Conservation (phyloP, 2,329 filamentous ascomycete genomes). For the Phialocephala sp. region DNA sequence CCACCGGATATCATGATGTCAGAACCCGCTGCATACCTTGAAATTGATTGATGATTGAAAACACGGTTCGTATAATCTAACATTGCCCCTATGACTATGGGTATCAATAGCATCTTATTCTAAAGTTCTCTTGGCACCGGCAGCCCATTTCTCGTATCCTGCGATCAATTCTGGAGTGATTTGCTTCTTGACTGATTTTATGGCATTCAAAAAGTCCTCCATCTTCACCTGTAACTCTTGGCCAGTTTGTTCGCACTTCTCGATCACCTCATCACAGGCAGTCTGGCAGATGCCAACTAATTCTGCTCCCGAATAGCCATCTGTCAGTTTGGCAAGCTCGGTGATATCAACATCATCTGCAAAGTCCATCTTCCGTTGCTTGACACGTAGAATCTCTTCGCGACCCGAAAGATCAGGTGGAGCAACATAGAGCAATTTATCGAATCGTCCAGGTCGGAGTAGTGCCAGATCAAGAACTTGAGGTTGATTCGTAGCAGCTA, state of each 20-base stretch:
- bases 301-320: constrained; percentile 87
- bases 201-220: constrained; percentile 52
- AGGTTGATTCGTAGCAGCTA: constrained; percentile 91
- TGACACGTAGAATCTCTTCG: constrained; percentile 75
- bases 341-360: constrained; percentile 68
- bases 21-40: background rate
- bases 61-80: background rate
- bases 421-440: constrained; percentile 83
- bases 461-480: constrained; percentile 86
- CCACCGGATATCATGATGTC: background rate
- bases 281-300: constrained; percentile 66
- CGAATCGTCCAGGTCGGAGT: constrained; percentile 84
- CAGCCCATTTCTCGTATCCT: constrained; percentile 63
- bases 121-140: constrained; percentile 31
- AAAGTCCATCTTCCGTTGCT: constrained; percentile 65
- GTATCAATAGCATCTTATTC: no score
- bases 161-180: constrained; percentile 64
- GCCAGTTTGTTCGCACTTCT: constrained; percentile 52
- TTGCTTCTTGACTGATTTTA: constrained; percentile 56
- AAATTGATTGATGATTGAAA: background rate
- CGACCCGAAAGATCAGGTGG: constrained; percentile 77
- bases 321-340: constrained; percentile 66
- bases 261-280: constrained; percentile 56
- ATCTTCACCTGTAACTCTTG: constrained; percentile 49
- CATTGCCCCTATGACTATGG: background rate